phyloP scores from a whole-genome alignment of 805 yeast genomes.

The Candida jianshihensis region DNA sequence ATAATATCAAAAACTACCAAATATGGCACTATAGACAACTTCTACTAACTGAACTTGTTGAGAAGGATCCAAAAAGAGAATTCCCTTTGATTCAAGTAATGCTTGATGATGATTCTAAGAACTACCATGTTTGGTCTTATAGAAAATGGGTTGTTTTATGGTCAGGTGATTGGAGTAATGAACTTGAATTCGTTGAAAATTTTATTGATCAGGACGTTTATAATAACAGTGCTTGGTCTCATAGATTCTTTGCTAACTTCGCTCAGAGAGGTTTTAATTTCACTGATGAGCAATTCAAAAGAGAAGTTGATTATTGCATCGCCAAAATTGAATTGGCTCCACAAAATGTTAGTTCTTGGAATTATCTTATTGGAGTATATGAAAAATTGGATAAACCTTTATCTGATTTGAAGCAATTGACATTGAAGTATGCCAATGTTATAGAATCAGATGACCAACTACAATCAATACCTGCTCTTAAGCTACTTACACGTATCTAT shows the following conservation, averaged over 20 bases:
- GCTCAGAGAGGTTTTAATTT: conserved; percentile 12
- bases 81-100: conserved; percentile 57
- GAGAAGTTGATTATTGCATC: conserved; percentile 50
- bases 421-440: conserved; percentile 33
- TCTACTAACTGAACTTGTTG: conserved; percentile 34
- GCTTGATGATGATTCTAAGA: conserved; percentile 75
- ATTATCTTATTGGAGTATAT: conserved; percentile 61
- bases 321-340: conserved; percentile 53
- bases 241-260: conserved; percentile 56
- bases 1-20: conserved; percentile 87
- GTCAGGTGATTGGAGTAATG: conserved; percentile 44
- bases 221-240: conserved; percentile 93
- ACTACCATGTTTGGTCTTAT: conserved; percentile 96
- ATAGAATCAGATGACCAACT: conserved; percentile 15
- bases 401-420: conserved; percentile 37
- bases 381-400: conserved; percentile 25
- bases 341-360: conserved; percentile 83
- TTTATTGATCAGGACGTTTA: conserved; percentile 58
- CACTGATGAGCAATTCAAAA: conserved; percentile 19
- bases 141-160: conserved; percentile 71
- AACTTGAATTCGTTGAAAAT: conserved; percentile 42
- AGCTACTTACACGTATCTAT: conserved; percentile 47
- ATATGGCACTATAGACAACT: conserved; percentile 92
- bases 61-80: conserved; percentile 48
- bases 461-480: conserved; percentile 56